Evolutionary conservation across 176 grass and related monocot genomes (phyloP).

Genomic region (Ampelocalamus luodianensis): DNA sequence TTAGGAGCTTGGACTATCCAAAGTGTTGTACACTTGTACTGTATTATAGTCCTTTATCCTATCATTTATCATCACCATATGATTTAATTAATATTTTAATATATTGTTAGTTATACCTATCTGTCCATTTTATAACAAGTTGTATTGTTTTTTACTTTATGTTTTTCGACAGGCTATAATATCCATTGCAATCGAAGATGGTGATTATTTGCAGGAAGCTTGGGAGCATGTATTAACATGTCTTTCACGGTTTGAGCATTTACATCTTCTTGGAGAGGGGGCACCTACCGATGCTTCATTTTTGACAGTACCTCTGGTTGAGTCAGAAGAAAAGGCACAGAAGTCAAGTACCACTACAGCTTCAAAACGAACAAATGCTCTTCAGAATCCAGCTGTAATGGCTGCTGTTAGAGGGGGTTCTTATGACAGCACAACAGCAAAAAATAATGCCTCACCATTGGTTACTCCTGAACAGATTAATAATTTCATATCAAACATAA

Average conservation of each 20-base stretch:
- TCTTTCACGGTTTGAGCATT: conserved; percentile 97
- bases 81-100: conserved; percentile 17
- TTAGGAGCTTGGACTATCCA: not conserved
- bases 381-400: conserved; percentile 95
- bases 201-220: conserved; percentile 92
- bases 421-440: conserved; percentile 86
- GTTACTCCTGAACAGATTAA: conserved; percentile 95
- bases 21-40: conserved; percentile 16
- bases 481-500: conserved; percentile 94
- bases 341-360: conserved; percentile 43
- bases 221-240: conserved; percentile 98
- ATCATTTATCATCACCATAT: conserved; percentile 19
- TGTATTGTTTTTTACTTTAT: conserved; percentile 9
- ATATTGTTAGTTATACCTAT: conserved; percentile 1
- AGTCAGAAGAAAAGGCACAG: conserved; percentile 60
- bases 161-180: conserved; percentile 79
- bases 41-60: conserved; percentile 8
- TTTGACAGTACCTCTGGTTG: conserved; percentile 72
- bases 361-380: conserved; percentile 72
- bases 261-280: conserved; percentile 93
- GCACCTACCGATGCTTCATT: conserved; percentile 96
- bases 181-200: conserved; percentile 95
- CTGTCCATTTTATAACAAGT: conserved; percentile 1
- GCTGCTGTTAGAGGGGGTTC: conserved; percentile 95
- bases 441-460: conserved; percentile 60